Percentiles rank a stretch among this genome's conserved stretches.
Evolutionary conservation across 1,284 basidiomycete species (phyloP).

Genomic region (Cryptococcus jaspeensis): DNA sequence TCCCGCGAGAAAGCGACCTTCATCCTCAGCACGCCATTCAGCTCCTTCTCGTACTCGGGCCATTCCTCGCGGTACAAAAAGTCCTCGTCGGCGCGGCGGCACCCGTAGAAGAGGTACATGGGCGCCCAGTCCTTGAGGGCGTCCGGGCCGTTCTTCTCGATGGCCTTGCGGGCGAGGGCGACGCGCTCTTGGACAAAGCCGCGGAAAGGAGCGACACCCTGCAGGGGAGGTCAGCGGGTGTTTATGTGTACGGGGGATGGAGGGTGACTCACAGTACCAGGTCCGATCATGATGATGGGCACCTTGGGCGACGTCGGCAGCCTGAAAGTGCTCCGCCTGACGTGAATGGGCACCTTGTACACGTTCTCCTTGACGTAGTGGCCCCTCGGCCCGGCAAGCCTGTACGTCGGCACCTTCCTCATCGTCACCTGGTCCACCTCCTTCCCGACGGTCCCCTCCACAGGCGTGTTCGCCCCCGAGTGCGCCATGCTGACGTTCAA

Average conservation of each 20-base stretch:
- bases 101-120: conserved; percentile 94
- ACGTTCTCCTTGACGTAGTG: conserved; percentile 65
- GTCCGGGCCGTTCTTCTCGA: conserved; percentile 85
- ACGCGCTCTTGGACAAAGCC: conserved; percentile 98
- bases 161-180: conserved; percentile 85
- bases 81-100: conserved; percentile 81
- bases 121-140: conserved; percentile 92
- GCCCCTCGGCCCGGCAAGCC: conserved; percentile 83
- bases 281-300: conserved; percentile 97
- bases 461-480: conserved; percentile 53
- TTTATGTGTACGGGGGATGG: neutral
- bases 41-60: conserved; percentile 79
- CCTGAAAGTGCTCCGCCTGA: conserved; percentile 92
- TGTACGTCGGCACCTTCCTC: conserved; percentile 65
- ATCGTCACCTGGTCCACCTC: conserved; percentile 40
- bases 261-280: conserved; percentile 75
- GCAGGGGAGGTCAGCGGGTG: neutral
- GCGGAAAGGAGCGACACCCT: conserved; percentile 97
- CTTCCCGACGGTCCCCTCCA: conserved; percentile 50
- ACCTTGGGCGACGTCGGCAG: conserved; percentile 96
- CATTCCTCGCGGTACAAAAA: conserved; percentile 95
- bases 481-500: conserved; percentile 81
- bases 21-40: conserved; percentile 87
- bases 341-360: conserved; percentile 89
- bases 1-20: conserved; percentile 83